Conservation (phyloP, 2,329 filamentous ascomycete species). For the Ceratocystis eucalypticola region DNA sequence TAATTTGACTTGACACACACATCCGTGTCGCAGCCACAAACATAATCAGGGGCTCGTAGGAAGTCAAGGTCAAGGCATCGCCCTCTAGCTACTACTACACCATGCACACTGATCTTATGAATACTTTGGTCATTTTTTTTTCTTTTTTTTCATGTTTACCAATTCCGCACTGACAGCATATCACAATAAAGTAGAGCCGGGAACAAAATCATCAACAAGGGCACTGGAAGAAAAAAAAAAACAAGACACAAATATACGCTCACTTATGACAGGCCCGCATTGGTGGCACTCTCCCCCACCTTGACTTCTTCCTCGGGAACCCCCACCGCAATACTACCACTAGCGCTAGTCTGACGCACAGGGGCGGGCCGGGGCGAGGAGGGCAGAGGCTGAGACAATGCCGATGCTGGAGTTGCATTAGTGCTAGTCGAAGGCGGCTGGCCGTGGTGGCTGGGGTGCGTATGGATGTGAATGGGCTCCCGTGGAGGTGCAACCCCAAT, state of each 20-base stretch:
- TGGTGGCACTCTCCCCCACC: constrained; percentile 50
- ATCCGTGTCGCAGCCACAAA: neutral
- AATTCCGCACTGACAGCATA: neutral
- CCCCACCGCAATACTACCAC: constrained; percentile 36
- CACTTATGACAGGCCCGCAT: constrained; percentile 26
- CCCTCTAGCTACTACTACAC: no score
- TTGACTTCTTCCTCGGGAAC: constrained; percentile 47
- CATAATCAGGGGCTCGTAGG: neutral
- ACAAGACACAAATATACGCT: neutral
- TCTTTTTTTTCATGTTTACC: neutral
- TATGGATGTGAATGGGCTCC: constrained; percentile 11
- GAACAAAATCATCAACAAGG: neutral
- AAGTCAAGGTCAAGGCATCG: neutral
- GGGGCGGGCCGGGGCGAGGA: constrained; percentile 29
- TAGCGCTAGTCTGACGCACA: constrained; percentile 33
- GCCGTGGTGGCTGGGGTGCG: constrained; percentile 27
- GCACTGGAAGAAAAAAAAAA: neutral
- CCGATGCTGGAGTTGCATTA: neutral
- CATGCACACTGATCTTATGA: no score
- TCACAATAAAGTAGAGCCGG: neutral
- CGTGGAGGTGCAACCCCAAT: constrained; percentile 21
- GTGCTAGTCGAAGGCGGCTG: constrained; percentile 20
- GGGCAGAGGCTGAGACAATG: constrained; percentile 21
- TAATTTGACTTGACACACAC: neutral
- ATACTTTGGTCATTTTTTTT: neutral